phyloP scores from a whole-genome alignment of 2,329 filamentous ascomycete genomes.

The Erysiphe pulchra region DNA sequence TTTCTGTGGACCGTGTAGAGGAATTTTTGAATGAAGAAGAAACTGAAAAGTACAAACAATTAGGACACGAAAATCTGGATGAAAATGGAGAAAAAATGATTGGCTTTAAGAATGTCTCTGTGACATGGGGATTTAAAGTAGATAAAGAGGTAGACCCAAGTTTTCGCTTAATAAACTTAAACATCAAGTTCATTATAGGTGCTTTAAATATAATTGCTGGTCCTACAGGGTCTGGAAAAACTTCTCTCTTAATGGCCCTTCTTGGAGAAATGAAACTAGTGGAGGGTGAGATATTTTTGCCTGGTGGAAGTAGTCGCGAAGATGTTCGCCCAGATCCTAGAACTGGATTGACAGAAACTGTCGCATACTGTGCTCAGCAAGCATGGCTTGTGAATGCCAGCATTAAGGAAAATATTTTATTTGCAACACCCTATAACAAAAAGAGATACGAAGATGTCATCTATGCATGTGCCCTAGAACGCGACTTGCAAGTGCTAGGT shows the following conservation, averaged over 20 bases:
- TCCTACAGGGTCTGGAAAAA: conserved; percentile 85
- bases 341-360: conserved; percentile 69
- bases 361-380: conserved; percentile 90
- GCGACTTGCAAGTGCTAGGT: conserved; percentile 78
- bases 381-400: conserved; percentile 92
- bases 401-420: conserved; percentile 89
- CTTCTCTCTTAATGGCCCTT: conserved; percentile 81
- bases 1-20: conserved; percentile 89
- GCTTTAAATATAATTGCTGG: conserved; percentile 83
- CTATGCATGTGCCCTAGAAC: conserved; percentile 69
- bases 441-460: conserved; percentile 71
- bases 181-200: conserved; percentile 61
- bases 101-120: conserved; percentile 60
- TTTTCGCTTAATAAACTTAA: conserved; percentile 61
- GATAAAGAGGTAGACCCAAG: conserved; percentile 38
- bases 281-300: conserved; percentile 57
- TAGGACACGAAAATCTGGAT: conserved; percentile 43
- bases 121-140: conserved; percentile 58
- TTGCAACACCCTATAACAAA: conserved; percentile 57
- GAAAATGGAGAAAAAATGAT: conserved; percentile 48
- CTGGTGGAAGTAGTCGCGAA: conserved; percentile 53
- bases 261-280: conserved; percentile 87
- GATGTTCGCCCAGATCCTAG: conserved; percentile 59
- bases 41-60: conserved; percentile 80
- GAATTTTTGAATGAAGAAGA: conserved; percentile 83